Conservation (phyloP, 345 rosid species). For the Citrus sp. region DNA sequence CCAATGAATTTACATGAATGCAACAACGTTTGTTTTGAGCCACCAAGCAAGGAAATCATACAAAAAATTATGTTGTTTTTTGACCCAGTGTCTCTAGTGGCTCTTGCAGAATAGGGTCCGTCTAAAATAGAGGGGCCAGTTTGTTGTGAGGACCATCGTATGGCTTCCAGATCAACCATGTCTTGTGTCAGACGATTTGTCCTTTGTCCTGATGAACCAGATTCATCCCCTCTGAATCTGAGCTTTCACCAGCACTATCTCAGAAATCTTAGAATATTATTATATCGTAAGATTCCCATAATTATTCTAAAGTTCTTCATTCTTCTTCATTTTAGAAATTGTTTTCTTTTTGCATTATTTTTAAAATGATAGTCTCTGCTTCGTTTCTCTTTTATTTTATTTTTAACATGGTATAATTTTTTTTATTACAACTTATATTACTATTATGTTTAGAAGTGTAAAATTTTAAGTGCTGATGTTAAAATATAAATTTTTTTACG, state of each 20-base stretch:
- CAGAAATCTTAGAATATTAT: background rate
- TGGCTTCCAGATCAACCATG: background rate
- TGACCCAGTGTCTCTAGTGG: background rate
- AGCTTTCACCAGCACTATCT: background rate
- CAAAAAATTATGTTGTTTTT: background rate
- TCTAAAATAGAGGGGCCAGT: background rate
- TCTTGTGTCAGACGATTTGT: background rate
- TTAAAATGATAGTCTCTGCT: too few species aligned
- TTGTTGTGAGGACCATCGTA: background rate
- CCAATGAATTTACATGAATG: background rate
- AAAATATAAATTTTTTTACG: too few species aligned
- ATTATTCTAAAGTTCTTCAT: background rate
- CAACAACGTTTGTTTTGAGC: background rate
- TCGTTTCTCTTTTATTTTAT: too few species aligned
- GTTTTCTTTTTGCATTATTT: background rate
- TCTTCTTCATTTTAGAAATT: background rate
- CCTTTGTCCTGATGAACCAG: background rate
- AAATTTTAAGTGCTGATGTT: too few species aligned
- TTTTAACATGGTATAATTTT: too few species aligned
- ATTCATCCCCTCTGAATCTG: conserved; percentile 2
- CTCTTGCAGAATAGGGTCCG: background rate
- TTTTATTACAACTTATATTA: too few species aligned
- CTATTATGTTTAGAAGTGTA: too few species aligned
- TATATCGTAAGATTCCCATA: too few species aligned
- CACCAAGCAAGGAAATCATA: background rate